Percentiles rank a stretch among this genome's conserved stretches.
Evolutionary conservation across 176 grass and related monocot species (phyloP).

Genomic region (Microstegium vimineum): DNA sequence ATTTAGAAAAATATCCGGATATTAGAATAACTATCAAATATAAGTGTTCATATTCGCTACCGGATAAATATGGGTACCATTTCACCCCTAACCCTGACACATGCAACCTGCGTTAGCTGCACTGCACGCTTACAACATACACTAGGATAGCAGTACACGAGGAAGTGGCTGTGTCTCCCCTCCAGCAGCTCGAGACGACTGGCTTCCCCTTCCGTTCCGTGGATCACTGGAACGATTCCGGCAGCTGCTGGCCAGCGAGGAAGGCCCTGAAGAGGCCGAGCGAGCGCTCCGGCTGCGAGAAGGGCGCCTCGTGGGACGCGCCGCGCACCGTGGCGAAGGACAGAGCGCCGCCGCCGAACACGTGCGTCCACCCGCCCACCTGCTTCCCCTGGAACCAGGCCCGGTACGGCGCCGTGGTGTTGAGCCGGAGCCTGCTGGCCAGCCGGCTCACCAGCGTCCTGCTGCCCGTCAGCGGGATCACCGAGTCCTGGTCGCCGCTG

Average conservation of each 20-base stretch:
- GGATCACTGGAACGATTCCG: conserved; percentile 62
- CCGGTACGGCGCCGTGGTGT: conserved; percentile 65
- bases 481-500: conserved; percentile 95
- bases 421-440: conserved; percentile 62
- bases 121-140: too few species aligned
- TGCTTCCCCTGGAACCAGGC: conserved; percentile 98
- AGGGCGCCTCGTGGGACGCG: conserved; percentile 89
- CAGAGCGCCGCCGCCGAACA: conserved; percentile 61
- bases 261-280: conserved; percentile 89
- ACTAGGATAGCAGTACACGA: background rate
- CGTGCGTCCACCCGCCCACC: conserved; percentile 95
- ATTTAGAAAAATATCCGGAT: too few species aligned
- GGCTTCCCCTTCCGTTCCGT: background rate
- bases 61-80: too few species aligned
- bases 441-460: conserved; percentile 66
- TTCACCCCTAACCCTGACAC: too few species aligned
- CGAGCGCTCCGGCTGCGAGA: conserved; percentile 93
- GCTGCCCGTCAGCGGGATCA: conserved; percentile 93
- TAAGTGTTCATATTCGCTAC: too few species aligned
- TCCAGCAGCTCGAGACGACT: too few species aligned
- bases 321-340: conserved; percentile 87
- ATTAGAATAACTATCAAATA: too few species aligned
- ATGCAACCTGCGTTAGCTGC: too few species aligned
- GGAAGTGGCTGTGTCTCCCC: too few species aligned
- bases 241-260: conserved; percentile 63